Percentiles rank a stretch among this genome's conserved stretches.
Conservation (phyloP, 768 basidiomycete genomes). For the Agaricus subrufescens region DNA sequence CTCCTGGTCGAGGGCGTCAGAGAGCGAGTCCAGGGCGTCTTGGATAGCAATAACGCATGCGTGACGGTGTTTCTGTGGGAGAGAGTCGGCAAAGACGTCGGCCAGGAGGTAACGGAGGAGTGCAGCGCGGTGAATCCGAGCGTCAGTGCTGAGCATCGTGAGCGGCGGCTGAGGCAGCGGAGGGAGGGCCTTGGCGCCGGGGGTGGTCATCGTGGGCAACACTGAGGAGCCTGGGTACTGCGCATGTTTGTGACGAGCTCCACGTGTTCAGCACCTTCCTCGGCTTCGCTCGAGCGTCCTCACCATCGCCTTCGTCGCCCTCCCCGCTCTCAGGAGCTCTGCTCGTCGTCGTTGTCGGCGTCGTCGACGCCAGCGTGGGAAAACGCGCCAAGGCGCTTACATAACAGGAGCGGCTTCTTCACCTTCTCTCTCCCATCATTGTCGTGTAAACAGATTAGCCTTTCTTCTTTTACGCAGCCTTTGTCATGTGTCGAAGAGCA, state of each 20-base stretch:
- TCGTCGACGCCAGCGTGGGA: background rate
- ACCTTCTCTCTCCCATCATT: background rate
- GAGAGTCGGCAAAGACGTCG: conserved; percentile 28
- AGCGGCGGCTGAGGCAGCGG: conserved; percentile 22
- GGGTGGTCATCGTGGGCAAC: background rate
- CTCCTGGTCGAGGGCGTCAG: conserved; percentile 30
- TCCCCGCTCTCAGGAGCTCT: too few species aligned
- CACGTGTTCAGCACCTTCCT: background rate
- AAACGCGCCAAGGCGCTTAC: background rate
- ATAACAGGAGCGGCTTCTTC: background rate
- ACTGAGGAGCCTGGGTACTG: too few species aligned
- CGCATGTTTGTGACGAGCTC: background rate
- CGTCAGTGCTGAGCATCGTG: conserved; percentile 31
- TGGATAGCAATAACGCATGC: conserved; percentile 43
- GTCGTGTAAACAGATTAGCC: background rate
- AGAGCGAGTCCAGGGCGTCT: conserved; percentile 42
- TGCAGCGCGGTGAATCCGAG: conserved; percentile 33
- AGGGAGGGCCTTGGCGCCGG: conserved; percentile 37
- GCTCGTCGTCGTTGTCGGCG: too few species aligned
- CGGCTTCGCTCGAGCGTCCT: background rate
- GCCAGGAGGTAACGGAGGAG: conserved; percentile 36
- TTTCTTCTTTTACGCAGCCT: conserved; percentile 4
- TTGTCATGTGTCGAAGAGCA: background rate
- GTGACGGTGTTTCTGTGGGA: conserved; percentile 18
- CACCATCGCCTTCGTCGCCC: background rate